Conservation (phyloP, 139 green algal genomes). For the Picochlorum sp. region DNA sequence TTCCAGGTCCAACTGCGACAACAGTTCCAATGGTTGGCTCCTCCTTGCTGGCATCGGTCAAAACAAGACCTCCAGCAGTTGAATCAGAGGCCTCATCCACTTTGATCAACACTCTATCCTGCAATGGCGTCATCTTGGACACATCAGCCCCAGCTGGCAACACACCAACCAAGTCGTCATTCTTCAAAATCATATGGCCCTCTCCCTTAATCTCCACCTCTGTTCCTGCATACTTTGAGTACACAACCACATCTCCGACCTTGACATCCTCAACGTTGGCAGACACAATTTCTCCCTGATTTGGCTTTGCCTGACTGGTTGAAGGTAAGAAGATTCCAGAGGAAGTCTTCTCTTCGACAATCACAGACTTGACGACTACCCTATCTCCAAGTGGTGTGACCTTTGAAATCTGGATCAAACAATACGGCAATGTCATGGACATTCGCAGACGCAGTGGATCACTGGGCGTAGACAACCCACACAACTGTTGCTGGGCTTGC, state of each 20-base stretch:
- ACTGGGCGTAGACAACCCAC: too few species aligned
- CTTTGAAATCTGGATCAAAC: conserved; percentile 47
- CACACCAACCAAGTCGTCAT: conserved; percentile 58
- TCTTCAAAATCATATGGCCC: conserved; percentile 82
- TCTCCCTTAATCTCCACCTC: conserved; percentile 70
- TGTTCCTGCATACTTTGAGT: conserved; percentile 93
- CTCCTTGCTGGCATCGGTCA: conserved; percentile 67
- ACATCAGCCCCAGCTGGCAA: conserved; percentile 42
- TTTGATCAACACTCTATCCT: conserved; percentile 46
- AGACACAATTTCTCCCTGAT: conserved; percentile 47
- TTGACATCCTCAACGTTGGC: too few species aligned
- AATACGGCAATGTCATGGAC: too few species aligned
- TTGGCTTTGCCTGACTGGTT: conserved; percentile 73
- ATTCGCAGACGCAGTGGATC: too few species aligned
- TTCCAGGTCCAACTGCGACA: conserved; percentile 67
- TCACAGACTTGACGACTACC: conserved; percentile 77
- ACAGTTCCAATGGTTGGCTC: conserved; percentile 86
- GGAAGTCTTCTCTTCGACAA: conserved; percentile 67
- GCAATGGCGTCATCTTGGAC: conserved; percentile 46
- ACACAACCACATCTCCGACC: conserved; percentile 80
- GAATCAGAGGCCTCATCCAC: conserved; percentile 60
- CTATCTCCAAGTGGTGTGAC: conserved; percentile 79
- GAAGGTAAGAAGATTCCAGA: conserved; percentile 86
- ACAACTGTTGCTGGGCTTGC: neutral
- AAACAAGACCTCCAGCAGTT: conserved; percentile 76